phyloP scores from a whole-genome alignment of 148 eudicot species.

The Chenopodium suecicum region DNA sequence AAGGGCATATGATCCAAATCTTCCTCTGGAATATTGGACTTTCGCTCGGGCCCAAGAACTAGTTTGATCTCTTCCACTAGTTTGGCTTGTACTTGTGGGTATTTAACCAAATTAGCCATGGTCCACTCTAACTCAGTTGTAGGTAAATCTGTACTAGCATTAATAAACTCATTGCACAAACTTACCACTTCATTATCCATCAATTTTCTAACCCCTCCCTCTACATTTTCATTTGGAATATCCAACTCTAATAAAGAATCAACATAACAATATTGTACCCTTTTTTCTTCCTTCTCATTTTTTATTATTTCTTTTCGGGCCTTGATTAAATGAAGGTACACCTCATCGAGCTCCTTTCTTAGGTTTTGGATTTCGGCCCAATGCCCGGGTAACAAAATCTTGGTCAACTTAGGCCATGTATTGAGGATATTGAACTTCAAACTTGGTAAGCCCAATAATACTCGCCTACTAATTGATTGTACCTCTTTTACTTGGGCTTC shows the following conservation, averaged over 20 bases:
- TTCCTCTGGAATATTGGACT: neutral
- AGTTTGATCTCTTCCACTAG: conserved; percentile 5
- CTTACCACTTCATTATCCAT: conserved; percentile 13
- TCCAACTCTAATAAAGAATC: conserved; percentile 20
- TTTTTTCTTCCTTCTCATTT: neutral
- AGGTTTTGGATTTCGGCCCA: conserved; percentile 22
- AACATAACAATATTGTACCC: conserved; percentile 14
- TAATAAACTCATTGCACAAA: conserved; percentile 23
- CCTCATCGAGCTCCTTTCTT: conserved; percentile 10
- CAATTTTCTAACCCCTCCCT: conserved; percentile 8
- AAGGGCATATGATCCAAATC: conserved; percentile 5
- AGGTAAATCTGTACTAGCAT: conserved; percentile 27
- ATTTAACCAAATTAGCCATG: conserved; percentile 20
- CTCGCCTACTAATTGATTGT: neutral
- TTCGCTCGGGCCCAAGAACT: neutral
- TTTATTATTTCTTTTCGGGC: neutral
- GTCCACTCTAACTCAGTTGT: conserved; percentile 14
- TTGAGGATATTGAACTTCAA: conserved; percentile 17
- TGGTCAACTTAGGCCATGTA: conserved; percentile 22
- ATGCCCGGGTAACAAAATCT: neutral
- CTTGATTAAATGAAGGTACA: conserved; percentile 1
- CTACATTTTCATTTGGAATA: conserved; percentile 9
- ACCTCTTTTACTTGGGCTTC: conserved; percentile 13
- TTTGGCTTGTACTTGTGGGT: conserved; percentile 9
- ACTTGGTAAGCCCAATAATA: conserved; percentile 16